phyloP scores from a whole-genome alignment of 495 filamentous ascomycete species.

The Aspergillus carlsbadensis region DNA sequence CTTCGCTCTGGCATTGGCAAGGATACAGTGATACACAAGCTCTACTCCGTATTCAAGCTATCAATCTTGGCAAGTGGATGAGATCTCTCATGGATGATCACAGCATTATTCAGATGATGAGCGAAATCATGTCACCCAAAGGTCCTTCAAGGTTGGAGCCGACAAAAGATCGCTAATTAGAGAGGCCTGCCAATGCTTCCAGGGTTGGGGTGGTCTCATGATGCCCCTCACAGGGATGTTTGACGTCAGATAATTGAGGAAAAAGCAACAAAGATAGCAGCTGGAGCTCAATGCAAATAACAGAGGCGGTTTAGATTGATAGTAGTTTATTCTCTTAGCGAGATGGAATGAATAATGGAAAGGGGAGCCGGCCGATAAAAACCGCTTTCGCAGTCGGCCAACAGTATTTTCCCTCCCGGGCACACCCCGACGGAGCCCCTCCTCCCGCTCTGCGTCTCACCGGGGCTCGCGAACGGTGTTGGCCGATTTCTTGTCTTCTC shows the following conservation, averaged over 20 bases:
- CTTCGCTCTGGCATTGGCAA: neutral
- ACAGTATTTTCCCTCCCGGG: constrained; percentile 42
- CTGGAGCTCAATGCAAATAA: neutral
- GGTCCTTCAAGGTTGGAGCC: neutral
- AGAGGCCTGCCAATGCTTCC: neutral
- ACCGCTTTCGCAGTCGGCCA: constrained; percentile 24
- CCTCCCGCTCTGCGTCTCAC: constrained; percentile 19
- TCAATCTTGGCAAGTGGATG: neutral
- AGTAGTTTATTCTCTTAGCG: constrained; percentile 2
- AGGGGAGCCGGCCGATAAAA: constrained; percentile 21
- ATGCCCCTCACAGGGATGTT: neutral
- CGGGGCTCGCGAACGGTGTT: constrained; percentile 8
- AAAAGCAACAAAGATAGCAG: neutral
- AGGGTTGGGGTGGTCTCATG: constrained; percentile 1
- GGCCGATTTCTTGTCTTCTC: neutral
- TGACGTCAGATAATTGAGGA: neutral
- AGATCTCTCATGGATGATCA: neutral
- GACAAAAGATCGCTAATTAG: neutral
- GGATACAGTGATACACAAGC: neutral
- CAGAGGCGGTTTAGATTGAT: neutral
- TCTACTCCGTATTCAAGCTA: neutral
- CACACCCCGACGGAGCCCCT: constrained; percentile 20
- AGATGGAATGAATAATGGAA: constrained; percentile 3
- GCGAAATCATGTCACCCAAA: neutral
- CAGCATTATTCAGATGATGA: neutral